Percentiles rank a stretch among this genome's conserved stretches.
Conservation (phyloP, 2,329 filamentous ascomycete species). For the Colletotrichum sp. region DNA sequence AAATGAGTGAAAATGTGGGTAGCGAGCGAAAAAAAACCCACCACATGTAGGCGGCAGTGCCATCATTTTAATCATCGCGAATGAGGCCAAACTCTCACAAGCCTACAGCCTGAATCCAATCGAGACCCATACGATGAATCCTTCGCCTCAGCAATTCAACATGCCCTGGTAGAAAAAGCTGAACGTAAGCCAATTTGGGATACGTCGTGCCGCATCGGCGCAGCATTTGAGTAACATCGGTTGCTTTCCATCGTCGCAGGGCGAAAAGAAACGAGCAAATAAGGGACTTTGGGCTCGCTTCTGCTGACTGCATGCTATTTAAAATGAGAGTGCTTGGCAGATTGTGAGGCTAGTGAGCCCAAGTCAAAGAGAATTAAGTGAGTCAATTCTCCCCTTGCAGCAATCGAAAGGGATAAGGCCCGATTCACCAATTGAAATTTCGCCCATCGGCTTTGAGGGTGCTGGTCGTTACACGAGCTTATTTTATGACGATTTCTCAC, state of each 20-base stretch:
- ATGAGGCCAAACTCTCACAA: background rate
- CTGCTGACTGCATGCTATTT: background rate
- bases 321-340: background rate
- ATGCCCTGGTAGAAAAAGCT: background rate
- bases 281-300: background rate
- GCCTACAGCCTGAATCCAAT: background rate
- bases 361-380: background rate
- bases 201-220: background rate
- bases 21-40: background rate
- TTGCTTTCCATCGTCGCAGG: background rate
- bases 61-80: background rate
- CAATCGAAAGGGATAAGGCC: background rate
- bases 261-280: background rate
- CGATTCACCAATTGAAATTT: background rate
- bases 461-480: fast-evolving
- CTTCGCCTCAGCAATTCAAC: background rate
- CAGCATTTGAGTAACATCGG: background rate
- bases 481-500: background rate
- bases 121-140: background rate
- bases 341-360: background rate
- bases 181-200: background rate
- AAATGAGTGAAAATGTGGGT: background rate
- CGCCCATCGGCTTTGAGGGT: background rate
- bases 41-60: background rate
- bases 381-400: background rate